Conservation (phyloP, 73 alveolate genomes). For the Paramecium sexaurelia region DNA sequence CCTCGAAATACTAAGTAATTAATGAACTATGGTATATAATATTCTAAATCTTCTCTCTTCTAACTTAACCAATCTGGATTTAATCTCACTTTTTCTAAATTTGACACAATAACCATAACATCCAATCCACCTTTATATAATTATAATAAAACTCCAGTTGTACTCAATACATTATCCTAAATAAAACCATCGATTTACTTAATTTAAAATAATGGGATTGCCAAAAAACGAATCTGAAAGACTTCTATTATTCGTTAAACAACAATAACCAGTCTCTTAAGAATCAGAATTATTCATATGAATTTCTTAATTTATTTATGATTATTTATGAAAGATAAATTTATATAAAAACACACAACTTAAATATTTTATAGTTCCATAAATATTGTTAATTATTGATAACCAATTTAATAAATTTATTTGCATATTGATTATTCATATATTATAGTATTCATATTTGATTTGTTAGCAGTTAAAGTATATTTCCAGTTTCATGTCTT, state of each 20-base stretch:
- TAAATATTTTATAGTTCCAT: no score
- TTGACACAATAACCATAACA: background rate
- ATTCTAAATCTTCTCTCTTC: slow-evolving; percentile 66
- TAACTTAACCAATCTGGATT: slow-evolving; percentile 56
- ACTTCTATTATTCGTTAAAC: background rate
- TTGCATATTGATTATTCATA: background rate
- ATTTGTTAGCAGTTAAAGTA: background rate
- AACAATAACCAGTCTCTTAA: background rate
- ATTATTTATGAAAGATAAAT: background rate
- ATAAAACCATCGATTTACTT: background rate
- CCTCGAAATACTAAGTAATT: slow-evolving; percentile 55
- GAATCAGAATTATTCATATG: background rate
- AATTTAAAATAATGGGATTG: background rate
- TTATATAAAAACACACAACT: no score
- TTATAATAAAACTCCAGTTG: background rate
- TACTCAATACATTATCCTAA: background rate
- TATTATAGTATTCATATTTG: background rate
- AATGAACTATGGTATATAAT: slow-evolving; percentile 56
- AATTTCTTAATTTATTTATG: background rate
- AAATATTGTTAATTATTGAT: no score
- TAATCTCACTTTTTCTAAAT: background rate
- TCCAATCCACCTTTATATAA: background rate
- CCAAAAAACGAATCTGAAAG: background rate
- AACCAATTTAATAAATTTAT: no score
- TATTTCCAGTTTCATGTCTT: background rate